Base-by-base conservation (phyloP, 108 stramenopile genomes). In the Cyclostephanos invisitatus region DNA sequence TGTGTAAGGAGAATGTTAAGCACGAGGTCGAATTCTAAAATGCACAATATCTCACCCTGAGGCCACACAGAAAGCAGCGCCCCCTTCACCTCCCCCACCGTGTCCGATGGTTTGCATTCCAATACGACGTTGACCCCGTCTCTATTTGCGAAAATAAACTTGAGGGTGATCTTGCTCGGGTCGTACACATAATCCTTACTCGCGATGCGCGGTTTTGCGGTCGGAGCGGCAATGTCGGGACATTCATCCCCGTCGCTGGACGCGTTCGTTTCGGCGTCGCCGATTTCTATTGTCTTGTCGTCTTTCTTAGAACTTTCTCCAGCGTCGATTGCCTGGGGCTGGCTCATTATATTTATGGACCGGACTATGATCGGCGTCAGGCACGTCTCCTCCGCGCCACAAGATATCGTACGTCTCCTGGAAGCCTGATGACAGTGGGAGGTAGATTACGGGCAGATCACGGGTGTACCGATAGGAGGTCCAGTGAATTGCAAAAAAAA, bases 11-110 rank as follows among this genome's bases (percentile, higher is more conserved):
- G 51, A 49, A 2, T 53, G 22, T 24, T 14, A 53, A 75, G 60
- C 24, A 28, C 25, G 49, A 32, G 2, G 15, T 29, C 18, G 47
- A 38, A 48, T 48, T 25, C 25, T n/a, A n/a, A n/a, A n/a, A n/a
- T n/a, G 17, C 66, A 70, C 25, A 62, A 44, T 21, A 37, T 74
- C 86, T 58, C 79, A 89, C 89, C 89, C 65, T 89, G 78, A 32
- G 93, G 93, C 93, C 93, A 94, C 38, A 89, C 73, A 14, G 90
- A 91, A 48, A 91, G 55, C 25, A 94, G 78, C n/a, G 86, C 78
- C 10, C 88, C 87, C 62, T 91, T 94, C 17, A 90, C 86, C 65
- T 91, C 87, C 40, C 86, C 87, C 24, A 94, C 86, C 11, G 89
- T 90, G 73, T 87, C 86, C 20, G 73, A 67, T 4, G 88, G 91